phyloP scores from a whole-genome alignment of 2,329 filamentous ascomycete genomes.

The Ceratocystis alfenasii region DNA sequence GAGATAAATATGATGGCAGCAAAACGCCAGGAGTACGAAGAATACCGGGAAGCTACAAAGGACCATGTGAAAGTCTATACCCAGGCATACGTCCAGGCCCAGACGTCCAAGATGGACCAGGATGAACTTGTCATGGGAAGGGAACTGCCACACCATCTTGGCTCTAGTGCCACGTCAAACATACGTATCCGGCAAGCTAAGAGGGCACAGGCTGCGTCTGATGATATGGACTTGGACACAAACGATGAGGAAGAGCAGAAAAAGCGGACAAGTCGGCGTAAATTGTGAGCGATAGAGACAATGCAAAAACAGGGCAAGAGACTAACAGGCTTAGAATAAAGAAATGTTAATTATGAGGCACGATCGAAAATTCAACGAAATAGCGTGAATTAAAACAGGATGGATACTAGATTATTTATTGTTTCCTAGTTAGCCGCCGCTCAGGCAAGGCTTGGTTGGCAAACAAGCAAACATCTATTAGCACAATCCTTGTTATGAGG shows the following conservation, averaged over 20 bases:
- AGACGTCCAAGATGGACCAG: not conserved
- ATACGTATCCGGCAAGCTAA: conserved; percentile 16
- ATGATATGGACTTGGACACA: conserved; percentile 47
- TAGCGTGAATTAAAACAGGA: not conserved
- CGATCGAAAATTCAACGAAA: not conserved
- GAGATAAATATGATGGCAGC: conserved; percentile 17
- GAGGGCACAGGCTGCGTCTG: conserved; percentile 32
- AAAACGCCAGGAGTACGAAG: conserved; percentile 27
- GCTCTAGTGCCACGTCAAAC: not conserved
- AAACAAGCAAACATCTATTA: not conserved
- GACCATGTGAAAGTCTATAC: not conserved
- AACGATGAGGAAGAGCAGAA: conserved; percentile 37
- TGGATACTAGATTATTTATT: not conserved
- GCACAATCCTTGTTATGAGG: no score
- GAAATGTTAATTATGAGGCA: conserved; percentile 19
- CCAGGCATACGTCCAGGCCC: not conserved
- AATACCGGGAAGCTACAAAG: not conserved
- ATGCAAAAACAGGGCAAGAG: conserved; percentile 4
- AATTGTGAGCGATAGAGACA: conserved; percentile 33
- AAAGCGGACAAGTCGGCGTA: conserved; percentile 43
- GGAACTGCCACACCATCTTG: conserved; percentile 6
- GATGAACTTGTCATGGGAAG: not conserved
- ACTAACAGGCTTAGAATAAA: conserved; percentile 1
- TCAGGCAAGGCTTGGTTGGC: not conserved
- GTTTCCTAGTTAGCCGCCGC: not conserved